Conservation (phyloP, 306 rosid species). For the Boehmeria nivea region DNA sequence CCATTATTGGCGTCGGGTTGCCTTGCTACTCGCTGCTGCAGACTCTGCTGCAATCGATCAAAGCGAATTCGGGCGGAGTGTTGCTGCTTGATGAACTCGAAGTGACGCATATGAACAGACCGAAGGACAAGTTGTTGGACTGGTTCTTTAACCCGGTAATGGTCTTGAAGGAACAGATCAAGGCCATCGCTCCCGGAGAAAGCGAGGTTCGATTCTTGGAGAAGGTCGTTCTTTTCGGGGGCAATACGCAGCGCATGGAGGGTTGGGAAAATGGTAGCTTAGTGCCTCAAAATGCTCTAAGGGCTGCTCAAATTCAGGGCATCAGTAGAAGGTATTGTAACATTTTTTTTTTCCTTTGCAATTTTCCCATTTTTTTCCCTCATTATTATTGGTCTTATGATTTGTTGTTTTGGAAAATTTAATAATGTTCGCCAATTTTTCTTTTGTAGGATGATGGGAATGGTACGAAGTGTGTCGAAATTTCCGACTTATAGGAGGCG, state of each 20-base stretch:
- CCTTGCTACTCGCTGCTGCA: constrained; percentile 70
- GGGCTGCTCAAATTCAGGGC: constrained; percentile 84
- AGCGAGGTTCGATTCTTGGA: constrained; percentile 62
- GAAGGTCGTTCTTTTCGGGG: constrained; percentile 60
- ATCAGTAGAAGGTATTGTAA: constrained; percentile 62
- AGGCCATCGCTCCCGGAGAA: constrained; percentile 50
- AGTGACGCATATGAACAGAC: constrained; percentile 59
- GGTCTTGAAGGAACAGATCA: constrained; percentile 80
- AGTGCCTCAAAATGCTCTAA: constrained; percentile 43
- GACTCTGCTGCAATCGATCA: constrained; percentile 57
- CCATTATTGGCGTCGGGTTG: constrained; percentile 57
- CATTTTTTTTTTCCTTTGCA: constrained; percentile 1
- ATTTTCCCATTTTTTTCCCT: background rate
- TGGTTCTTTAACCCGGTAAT: constrained; percentile 84
- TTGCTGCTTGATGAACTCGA: constrained; percentile 57
- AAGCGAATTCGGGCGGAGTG: constrained; percentile 58
- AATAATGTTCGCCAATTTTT: too few species aligned
- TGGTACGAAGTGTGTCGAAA: constrained; percentile 56
- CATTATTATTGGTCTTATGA: too few species aligned
- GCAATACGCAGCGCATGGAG: constrained; percentile 40
- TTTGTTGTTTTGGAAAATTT: background rate
- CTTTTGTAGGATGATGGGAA: constrained; percentile 70
- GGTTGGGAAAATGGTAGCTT: constrained; percentile 56
- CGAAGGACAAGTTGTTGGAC: constrained; percentile 70
- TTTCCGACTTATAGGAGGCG: constrained; percentile 72